These are phyloP conservation scores for Tulasnella sp. DNA, from an alignment of 768 basidiomycete genomes.

Conservation along the genomic window DNA sequence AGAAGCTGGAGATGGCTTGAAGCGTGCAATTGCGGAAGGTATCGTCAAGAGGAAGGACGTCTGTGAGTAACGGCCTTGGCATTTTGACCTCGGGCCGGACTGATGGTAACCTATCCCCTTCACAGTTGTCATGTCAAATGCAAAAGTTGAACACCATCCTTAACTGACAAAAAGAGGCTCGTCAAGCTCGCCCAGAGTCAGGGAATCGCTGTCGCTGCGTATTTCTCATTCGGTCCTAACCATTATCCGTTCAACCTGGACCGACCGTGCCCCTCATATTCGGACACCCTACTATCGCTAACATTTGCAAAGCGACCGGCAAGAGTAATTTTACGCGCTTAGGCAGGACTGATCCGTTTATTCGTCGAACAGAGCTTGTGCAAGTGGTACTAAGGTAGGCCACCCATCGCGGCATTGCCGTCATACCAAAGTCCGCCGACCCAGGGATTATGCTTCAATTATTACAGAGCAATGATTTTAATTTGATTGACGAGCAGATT, in stretches of 20 bases:
- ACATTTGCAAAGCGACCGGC: slow-evolving; percentile 23
- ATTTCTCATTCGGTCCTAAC: slow-evolving; percentile 54
- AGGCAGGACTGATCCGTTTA: neutral
- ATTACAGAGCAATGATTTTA: slow-evolving; percentile 47
- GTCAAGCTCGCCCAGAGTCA: slow-evolving; percentile 44
- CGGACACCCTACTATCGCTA: slow-evolving; percentile 7
- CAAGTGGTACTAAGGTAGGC: slow-evolving; percentile 79
- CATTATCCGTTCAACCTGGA: slow-evolving; percentile 58
- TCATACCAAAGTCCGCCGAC: slow-evolving; percentile 69
- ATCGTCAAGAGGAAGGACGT: slow-evolving; percentile 84
- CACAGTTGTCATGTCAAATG: slow-evolving; percentile 81
- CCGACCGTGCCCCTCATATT: slow-evolving; percentile 43
- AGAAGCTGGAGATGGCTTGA: slow-evolving; percentile 75
- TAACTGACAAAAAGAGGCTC: slow-evolving; percentile 51
- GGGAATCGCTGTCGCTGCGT: slow-evolving; percentile 54
- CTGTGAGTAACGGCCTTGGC: slow-evolving; percentile 48
- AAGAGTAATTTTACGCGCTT: neutral
- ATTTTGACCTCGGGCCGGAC: neutral
- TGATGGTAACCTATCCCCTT: neutral
- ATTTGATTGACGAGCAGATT: slow-evolving; percentile 57
- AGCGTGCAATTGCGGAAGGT: slow-evolving; percentile 72
- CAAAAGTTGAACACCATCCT: slow-evolving; percentile 54
- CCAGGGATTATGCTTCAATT: slow-evolving; percentile 51
- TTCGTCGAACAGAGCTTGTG: slow-evolving; percentile 42
- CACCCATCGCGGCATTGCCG: slow-evolving; percentile 66